Evolutionary conservation across 768 basidiomycete species (phyloP).

Genomic region (Lyophyllum semitale): DNA sequence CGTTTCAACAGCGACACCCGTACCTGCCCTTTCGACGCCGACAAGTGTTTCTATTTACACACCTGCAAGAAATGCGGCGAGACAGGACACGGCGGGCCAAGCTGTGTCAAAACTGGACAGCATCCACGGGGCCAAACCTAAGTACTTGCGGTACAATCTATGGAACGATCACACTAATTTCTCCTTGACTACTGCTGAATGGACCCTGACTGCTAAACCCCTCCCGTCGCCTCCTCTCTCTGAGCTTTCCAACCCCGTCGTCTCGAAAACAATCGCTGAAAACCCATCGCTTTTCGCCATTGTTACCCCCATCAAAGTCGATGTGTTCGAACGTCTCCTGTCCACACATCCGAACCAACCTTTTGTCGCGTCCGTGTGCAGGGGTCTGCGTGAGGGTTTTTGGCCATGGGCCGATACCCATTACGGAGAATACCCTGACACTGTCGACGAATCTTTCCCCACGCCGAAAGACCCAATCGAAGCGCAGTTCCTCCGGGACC

Average conservation of each 20-base stretch:
- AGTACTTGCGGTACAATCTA: conserved; percentile 16
- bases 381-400: conserved; percentile 32
- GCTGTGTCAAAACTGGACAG: conserved; percentile 11
- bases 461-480: conserved; percentile 7
- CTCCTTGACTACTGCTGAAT: conserved; percentile 11
- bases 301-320: conserved; percentile 27
- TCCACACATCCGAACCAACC: conserved; percentile 37
- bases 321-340: conserved; percentile 15
- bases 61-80: background rate
- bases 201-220: conserved; percentile 16
- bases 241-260: conserved; percentile 15
- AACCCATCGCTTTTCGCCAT: conserved; percentile 32
- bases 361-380: background rate
- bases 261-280: conserved; percentile 23
- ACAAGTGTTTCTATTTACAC: background rate
- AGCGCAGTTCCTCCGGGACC: conserved; percentile 14
- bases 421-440: conserved; percentile 8
- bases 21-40: background rate
- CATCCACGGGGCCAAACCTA: conserved; percentile 3
- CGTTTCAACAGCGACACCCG: background rate
- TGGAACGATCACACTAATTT: conserved; percentile 5
- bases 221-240: conserved; percentile 16
- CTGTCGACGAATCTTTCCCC: conserved; percentile 12
- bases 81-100: conserved; percentile 10
- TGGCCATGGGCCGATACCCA: conserved; percentile 34